phyloP scores from a whole-genome alignment of 1,284 basidiomycete genomes.

The Pseudozyma sp. region DNA sequence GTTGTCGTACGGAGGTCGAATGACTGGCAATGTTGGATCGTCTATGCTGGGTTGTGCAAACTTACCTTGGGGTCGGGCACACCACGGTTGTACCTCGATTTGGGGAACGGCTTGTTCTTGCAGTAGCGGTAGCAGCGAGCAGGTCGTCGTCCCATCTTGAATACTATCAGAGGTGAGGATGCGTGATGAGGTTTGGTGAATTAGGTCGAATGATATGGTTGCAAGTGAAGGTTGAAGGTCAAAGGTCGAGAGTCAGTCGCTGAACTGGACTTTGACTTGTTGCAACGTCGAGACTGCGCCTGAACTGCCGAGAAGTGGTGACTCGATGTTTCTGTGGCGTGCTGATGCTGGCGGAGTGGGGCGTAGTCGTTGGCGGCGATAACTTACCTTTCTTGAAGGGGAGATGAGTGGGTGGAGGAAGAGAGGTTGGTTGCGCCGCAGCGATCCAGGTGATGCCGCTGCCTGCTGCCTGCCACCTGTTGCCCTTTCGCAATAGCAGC shows the following conservation, averaged over 20 bases:
- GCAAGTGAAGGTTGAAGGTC: not conserved
- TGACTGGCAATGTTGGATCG: constrained; percentile 8
- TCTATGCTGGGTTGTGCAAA: constrained; percentile 10
- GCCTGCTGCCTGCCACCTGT: constrained; percentile 9
- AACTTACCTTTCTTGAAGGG: constrained; percentile 58
- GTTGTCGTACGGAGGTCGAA: not conserved
- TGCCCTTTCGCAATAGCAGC: constrained; percentile 1
- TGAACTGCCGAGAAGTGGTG: not conserved
- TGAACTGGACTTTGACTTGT: not conserved
- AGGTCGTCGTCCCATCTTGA: constrained; percentile 63
- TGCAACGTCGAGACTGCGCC: constrained; percentile 3
- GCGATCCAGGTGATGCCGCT: constrained; percentile 30
- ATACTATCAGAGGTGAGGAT: constrained; percentile 25
- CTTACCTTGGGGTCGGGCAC: constrained; percentile 68
- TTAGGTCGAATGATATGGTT: not conserved
- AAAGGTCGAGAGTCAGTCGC: constrained; percentile 18
- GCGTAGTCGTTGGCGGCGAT: constrained; percentile 19
- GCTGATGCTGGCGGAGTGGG: constrained; percentile 12
- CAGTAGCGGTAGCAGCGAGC: constrained; percentile 69
- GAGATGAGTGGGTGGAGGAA: constrained; percentile 51
- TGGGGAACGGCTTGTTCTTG: constrained; percentile 69
- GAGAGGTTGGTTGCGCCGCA: constrained; percentile 10
- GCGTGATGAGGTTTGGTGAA: constrained; percentile 1
- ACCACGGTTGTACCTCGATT: constrained; percentile 89
- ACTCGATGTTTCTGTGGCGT: constrained; percentile 2